Evolutionary conservation across 257 asterid genomes (phyloP).

Genomic region (Henckelia pumila): DNA sequence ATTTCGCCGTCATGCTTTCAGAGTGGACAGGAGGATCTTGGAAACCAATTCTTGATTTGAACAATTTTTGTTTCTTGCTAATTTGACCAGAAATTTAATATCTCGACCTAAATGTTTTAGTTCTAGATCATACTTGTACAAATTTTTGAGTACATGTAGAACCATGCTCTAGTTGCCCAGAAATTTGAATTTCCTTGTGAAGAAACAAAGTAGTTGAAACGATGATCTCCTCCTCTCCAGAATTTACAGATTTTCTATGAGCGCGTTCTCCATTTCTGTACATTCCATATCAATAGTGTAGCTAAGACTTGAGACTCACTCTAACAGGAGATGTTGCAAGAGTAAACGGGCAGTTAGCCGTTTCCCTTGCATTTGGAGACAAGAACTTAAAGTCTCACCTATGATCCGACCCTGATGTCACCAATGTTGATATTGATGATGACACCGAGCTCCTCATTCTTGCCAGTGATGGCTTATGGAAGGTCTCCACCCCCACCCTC

Average conservation of each 20-base stretch:
- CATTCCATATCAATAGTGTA: neutral
- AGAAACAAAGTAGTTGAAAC: too few relatives aligned
- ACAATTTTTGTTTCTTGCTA: too few relatives aligned
- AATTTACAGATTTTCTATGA: too few relatives aligned
- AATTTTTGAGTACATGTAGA: too few relatives aligned
- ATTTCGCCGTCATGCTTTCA: neutral
- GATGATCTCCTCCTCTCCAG: neutral
- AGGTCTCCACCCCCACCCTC: neutral
- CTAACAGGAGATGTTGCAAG: slow-evolving; percentile 85
- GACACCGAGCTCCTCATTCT: slow-evolving; percentile 74
- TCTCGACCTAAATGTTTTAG: too few relatives aligned
- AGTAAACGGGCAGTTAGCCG: slow-evolving; percentile 82
- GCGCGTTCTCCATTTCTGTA: neutral
- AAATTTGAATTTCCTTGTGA: too few relatives aligned
- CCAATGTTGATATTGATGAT: slow-evolving; percentile 37
- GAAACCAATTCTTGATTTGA: too few relatives aligned
- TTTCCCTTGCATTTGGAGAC: slow-evolving; percentile 64
- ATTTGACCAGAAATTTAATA: too few relatives aligned
- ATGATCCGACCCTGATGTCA: slow-evolving; percentile 53
- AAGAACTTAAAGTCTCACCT: slow-evolving; percentile 52
- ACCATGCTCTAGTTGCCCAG: too few relatives aligned
- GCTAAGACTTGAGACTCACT: too few relatives aligned
- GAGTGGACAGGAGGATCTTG: too few relatives aligned
- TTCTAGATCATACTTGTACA: too few relatives aligned
- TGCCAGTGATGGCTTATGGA: slow-evolving; percentile 90